Evolutionary conservation across 768 basidiomycete species (phyloP).

Genomic region (Rhizopogon vulgaris): DNA sequence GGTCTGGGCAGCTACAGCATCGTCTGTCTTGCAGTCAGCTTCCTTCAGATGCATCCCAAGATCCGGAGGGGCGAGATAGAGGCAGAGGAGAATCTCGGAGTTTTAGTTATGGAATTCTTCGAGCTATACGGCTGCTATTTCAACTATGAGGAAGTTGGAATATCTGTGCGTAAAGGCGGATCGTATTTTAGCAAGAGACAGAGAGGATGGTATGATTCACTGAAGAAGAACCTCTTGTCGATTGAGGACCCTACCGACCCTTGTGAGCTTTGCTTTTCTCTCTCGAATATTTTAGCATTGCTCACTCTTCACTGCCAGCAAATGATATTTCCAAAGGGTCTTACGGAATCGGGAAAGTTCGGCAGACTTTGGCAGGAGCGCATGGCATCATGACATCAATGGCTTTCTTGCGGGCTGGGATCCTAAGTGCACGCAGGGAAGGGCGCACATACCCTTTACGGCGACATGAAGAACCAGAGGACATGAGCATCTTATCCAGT

Average conservation of each 20-base stretch:
- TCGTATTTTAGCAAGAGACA: slow-evolving; percentile 80
- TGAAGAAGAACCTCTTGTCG: slow-evolving; percentile 54
- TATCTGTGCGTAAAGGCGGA: slow-evolving; percentile 83
- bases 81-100: slow-evolving; percentile 82
- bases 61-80: slow-evolving; percentile 85
- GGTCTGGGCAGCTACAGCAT: slow-evolving; percentile 93
- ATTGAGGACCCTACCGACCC: slow-evolving; percentile 93
- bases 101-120: slow-evolving; percentile 95
- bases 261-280: slow-evolving; percentile 44
- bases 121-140: slow-evolving; percentile 91
- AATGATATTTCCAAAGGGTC: slow-evolving; percentile 94
- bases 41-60: slow-evolving; percentile 97
- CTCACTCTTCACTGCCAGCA: slow-evolving; percentile 35
- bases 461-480: slow-evolving; percentile 43
- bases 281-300: neutral
- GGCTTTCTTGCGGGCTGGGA: slow-evolving; percentile 58
- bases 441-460: slow-evolving; percentile 44
- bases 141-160: slow-evolving; percentile 86
- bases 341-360: slow-evolving; percentile 76
- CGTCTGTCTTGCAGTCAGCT: slow-evolving; percentile 88
- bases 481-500: slow-evolving; percentile 72
- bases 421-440: slow-evolving; percentile 49
- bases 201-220: slow-evolving; percentile 74
- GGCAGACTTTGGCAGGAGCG: slow-evolving; percentile 79
- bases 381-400: slow-evolving; percentile 70